Evolutionary conservation across 495 filamentous ascomycete genomes (phyloP).

Genomic region (Letharia columbiana): DNA sequence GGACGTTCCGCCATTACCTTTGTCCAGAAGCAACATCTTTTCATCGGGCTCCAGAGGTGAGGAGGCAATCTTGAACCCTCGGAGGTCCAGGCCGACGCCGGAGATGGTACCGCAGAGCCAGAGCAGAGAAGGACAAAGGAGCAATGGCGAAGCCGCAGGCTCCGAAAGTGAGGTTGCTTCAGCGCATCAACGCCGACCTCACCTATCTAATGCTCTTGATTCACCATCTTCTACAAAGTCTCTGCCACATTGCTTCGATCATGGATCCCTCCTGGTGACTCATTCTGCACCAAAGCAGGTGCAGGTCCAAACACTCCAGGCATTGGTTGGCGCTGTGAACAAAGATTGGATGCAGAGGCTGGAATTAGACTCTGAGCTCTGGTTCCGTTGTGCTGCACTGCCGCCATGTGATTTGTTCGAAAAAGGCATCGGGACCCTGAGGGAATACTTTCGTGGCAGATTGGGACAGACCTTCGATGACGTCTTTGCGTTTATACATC

Average conservation of each 20-base stretch:
- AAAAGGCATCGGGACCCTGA: background rate
- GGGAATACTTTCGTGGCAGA: background rate
- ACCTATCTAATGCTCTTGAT: too few species aligned
- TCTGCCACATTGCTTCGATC: background rate
- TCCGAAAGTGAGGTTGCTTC: too few species aligned
- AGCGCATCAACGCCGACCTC: too few species aligned
- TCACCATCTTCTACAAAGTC: background rate
- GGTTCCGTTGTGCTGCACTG: background rate
- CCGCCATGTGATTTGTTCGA: background rate
- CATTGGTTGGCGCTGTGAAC: background rate
- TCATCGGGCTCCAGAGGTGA: too few species aligned
- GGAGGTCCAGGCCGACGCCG: too few species aligned
- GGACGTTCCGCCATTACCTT: too few species aligned
- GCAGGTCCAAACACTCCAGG: constrained; percentile 6
- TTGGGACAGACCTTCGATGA: background rate
- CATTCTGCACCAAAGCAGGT: background rate
- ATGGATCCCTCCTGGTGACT: background rate
- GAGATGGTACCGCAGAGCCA: too few species aligned
- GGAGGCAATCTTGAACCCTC: too few species aligned
- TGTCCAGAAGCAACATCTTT: too few species aligned
- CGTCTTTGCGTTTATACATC: constrained; percentile 6
- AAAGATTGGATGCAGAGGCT: constrained; percentile 9
- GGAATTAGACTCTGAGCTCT: background rate
- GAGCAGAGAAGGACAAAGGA: too few species aligned
- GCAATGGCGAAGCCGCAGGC: too few species aligned